phyloP scores from a whole-genome alignment of 768 basidiomycete species.

The Collybiopsis luxurians region DNA sequence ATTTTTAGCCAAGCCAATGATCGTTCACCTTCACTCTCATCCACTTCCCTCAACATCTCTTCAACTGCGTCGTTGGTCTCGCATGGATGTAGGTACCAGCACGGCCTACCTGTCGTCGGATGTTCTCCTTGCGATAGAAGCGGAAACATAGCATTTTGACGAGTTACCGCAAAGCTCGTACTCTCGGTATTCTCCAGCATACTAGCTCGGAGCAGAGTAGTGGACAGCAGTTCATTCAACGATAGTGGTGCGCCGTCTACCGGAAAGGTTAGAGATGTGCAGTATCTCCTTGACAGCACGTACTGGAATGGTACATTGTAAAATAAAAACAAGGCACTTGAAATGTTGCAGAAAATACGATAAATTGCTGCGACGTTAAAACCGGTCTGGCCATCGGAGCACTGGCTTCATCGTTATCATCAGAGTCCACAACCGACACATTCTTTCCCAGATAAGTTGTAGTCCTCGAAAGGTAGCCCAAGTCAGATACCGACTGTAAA shows the following conservation, averaged over 20 bases:
- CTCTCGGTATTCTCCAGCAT: constrained; percentile 39
- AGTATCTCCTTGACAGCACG: constrained; percentile 29
- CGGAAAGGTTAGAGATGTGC: neutral
- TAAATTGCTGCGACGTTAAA: constrained; percentile 56
- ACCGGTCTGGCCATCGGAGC: constrained; percentile 22
- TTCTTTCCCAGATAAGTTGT: constrained; percentile 21
- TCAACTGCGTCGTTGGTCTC: constrained; percentile 62
- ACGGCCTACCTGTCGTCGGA: constrained; percentile 67
- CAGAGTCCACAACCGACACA: constrained; percentile 20
- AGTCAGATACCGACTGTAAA: constrained; percentile 30
- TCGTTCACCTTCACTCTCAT: constrained; percentile 26
- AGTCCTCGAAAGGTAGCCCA: constrained; percentile 48
- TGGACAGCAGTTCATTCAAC: constrained; percentile 52
- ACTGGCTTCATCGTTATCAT: constrained; percentile 37
- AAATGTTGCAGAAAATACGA: constrained; percentile 78
- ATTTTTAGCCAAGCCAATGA: constrained; percentile 57
- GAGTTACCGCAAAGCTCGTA: constrained; percentile 54
- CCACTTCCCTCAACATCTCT: constrained; percentile 59
- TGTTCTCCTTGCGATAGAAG: constrained; percentile 87
- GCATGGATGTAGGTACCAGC: constrained; percentile 91
- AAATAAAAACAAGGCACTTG: constrained; percentile 86
- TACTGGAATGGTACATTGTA: constrained; percentile 63
- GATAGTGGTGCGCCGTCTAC: constrained; percentile 65
- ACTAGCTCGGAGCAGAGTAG: constrained; percentile 56
- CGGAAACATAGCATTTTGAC: constrained; percentile 58